Evolutionary conservation across 148 eudicot genomes (phyloP).

Genomic region (Diospyros lotus): DNA sequence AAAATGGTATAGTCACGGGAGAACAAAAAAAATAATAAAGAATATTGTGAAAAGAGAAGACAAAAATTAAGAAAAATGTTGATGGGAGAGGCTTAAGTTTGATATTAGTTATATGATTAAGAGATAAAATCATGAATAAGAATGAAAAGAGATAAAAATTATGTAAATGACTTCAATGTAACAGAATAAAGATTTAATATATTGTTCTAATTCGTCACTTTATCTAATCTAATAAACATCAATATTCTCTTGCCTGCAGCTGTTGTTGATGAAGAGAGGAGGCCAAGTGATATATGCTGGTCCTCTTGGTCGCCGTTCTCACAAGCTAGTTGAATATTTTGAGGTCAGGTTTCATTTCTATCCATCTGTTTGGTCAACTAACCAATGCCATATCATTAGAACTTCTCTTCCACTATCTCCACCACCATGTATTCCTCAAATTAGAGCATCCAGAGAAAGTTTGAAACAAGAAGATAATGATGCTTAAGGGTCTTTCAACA

Average conservation of each 20-base stretch:
- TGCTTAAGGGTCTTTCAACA: neutral
- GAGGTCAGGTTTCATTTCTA: slow-evolving; percentile 16
- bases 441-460: no score
- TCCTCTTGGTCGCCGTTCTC: slow-evolving; percentile 24
- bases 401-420: neutral
- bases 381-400: neutral
- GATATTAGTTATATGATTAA: no score
- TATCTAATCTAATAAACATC: neutral
- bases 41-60: no score
- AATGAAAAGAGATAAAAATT: no score
- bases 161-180: no score
- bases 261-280: slow-evolving; percentile 38
- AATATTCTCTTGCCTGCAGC: slow-evolving; percentile 13
- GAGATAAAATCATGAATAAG: no score
- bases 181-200: no score
- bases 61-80: no score
- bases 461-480: neutral
- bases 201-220: neutral
- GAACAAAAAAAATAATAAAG: no score
- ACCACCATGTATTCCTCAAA: neutral
- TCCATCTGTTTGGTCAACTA: neutral
- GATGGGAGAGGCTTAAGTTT: no score
- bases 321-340: slow-evolving; percentile 31
- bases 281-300: slow-evolving; percentile 36
- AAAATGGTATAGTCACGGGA: no score